phyloP scores from a whole-genome alignment of 1,139 yeast genomes.

The Meyerozyma elateridarum region DNA sequence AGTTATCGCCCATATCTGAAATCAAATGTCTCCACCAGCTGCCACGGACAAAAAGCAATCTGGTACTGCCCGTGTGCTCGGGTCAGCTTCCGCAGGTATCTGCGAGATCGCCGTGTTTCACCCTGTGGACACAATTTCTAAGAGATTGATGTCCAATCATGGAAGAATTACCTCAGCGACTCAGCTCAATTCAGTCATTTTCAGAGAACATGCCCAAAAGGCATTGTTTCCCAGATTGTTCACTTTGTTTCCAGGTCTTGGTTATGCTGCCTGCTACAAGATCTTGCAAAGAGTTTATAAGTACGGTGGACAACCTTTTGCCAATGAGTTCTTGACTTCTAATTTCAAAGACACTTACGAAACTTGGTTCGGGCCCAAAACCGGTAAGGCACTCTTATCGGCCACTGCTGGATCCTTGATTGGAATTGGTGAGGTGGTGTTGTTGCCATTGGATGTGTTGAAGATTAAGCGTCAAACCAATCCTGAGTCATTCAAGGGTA shows the following conservation, averaged over 20 bases:
- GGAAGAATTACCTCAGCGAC: constrained; percentile 58
- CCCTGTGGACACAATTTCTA: constrained; percentile 97
- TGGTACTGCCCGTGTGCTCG: constrained; percentile 85
- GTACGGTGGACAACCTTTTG: constrained; percentile 99
- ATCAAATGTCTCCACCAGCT: constrained; percentile 44
- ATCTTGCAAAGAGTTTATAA: constrained; percentile 96
- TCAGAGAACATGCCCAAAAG: constrained; percentile 74
- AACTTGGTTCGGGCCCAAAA: constrained; percentile 78
- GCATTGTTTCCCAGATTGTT: constrained; percentile 67
- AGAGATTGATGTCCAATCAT: constrained; percentile 94
- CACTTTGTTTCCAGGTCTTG: constrained; percentile 94
- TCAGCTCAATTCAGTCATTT: constrained; percentile 80
- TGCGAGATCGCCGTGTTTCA: constrained; percentile 96
- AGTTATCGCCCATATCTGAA: constrained; percentile 6
- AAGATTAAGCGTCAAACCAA: constrained; percentile 98
- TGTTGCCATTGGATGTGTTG: constrained; percentile 91
- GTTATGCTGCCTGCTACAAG: constrained; percentile 97
- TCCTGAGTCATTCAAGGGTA: constrained; percentile 96
- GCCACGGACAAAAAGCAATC: constrained; percentile 77
- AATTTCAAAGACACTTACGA: constrained; percentile 74
- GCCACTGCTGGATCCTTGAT: constrained; percentile 97
- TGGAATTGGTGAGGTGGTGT: constrained; percentile 96
- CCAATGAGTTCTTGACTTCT: constrained; percentile 80
- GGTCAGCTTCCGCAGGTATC: constrained; percentile 97
- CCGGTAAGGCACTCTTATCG: constrained; percentile 92